Conservation (phyloP, 169 alveolate species). For the Plasmodium fragile region DNA sequence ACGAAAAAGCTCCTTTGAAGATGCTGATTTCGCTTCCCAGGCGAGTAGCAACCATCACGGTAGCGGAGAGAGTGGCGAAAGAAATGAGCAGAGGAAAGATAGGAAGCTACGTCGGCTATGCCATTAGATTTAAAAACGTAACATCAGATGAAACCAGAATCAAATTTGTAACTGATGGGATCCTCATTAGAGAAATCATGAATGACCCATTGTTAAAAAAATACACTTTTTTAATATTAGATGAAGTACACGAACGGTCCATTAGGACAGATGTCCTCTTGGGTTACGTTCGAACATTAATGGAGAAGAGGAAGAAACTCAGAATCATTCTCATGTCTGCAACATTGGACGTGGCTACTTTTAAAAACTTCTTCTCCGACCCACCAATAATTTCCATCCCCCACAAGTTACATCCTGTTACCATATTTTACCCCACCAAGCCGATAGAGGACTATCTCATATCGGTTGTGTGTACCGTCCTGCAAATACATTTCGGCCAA, state of each 20-base stretch:
- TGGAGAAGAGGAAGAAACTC: slow-evolving; percentile 86
- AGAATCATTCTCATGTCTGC: slow-evolving; percentile 96
- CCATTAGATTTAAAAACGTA: slow-evolving; percentile 93
- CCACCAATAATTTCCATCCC: slow-evolving; percentile 68
- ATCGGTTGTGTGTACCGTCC: slow-evolving; percentile 80
- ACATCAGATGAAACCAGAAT: slow-evolving; percentile 90
- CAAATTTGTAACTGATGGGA: slow-evolving; percentile 95
- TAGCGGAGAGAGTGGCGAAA: slow-evolving; percentile 91
- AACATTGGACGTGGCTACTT: slow-evolving; percentile 90
- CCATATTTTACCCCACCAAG: slow-evolving; percentile 84
- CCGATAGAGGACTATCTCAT: slow-evolving; percentile 90
- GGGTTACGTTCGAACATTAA: slow-evolving; percentile 89
- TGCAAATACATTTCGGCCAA: slow-evolving; percentile 83
- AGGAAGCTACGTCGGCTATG: slow-evolving; percentile 93
- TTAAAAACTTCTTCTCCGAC: slow-evolving; percentile 86
- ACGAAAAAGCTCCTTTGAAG: neutral
- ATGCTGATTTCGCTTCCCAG: slow-evolving; percentile 91
- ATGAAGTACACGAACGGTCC: slow-evolving; percentile 97
- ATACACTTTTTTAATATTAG: slow-evolving; percentile 92
- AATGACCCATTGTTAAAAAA: slow-evolving; percentile 86
- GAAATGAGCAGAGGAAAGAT: slow-evolving; percentile 86
- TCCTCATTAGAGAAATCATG: slow-evolving; percentile 94
- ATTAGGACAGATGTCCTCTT: slow-evolving; percentile 93
- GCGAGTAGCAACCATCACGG: slow-evolving; percentile 94
- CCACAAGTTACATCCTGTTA: slow-evolving; percentile 72